Conservation (phyloP, 2,329 filamentous ascomycete genomes). For the Ustilaginoidea virens region DNA sequence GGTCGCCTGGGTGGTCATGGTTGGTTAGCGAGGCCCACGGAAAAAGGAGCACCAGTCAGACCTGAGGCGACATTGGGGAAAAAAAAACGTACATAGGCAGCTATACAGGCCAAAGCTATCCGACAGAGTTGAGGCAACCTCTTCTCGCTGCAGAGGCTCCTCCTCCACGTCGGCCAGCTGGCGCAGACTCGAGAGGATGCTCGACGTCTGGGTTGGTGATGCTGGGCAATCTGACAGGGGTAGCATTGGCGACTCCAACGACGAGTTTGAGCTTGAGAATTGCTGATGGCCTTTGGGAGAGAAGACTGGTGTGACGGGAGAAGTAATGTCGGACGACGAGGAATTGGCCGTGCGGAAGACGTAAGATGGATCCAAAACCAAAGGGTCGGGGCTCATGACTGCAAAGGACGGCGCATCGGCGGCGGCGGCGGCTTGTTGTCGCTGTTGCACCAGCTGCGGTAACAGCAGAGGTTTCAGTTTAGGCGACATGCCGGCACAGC, state of each 20-base stretch:
- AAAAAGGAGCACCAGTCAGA: background rate
- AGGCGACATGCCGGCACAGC: constrained; percentile 4
- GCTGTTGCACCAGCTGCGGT: constrained; percentile 4
- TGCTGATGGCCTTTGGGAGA: constrained; percentile 47
- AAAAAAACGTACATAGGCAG: constrained; percentile 52
- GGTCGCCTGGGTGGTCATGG: constrained; percentile 33
- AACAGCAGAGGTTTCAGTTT: constrained; percentile 5
- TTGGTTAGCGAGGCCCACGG: constrained; percentile 8
- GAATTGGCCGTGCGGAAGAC: constrained; percentile 34
- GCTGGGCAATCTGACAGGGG: constrained; percentile 10
- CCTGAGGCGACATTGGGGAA: background rate
- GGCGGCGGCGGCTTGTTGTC: constrained; percentile 5
- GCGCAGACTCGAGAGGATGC: constrained; percentile 42
- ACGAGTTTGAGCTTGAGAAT: constrained; percentile 64
- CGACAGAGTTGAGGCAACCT: constrained; percentile 21
- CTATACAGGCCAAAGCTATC: constrained; percentile 36
- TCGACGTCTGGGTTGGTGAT: constrained; percentile 15
- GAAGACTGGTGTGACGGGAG: constrained; percentile 58
- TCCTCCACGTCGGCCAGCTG: constrained; percentile 72
- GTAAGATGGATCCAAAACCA: constrained; percentile 20
- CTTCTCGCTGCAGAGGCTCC: constrained; percentile 58
- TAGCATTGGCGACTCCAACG: constrained; percentile 44
- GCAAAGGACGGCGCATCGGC: constrained; percentile 16
- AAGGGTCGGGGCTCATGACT: constrained; percentile 17
- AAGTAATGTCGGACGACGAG: constrained; percentile 50